These are phyloP conservation scores for Blastomyces silverae DNA, from an alignment of 2,329 filamentous ascomycete genomes.

Conservation along the genomic window DNA sequence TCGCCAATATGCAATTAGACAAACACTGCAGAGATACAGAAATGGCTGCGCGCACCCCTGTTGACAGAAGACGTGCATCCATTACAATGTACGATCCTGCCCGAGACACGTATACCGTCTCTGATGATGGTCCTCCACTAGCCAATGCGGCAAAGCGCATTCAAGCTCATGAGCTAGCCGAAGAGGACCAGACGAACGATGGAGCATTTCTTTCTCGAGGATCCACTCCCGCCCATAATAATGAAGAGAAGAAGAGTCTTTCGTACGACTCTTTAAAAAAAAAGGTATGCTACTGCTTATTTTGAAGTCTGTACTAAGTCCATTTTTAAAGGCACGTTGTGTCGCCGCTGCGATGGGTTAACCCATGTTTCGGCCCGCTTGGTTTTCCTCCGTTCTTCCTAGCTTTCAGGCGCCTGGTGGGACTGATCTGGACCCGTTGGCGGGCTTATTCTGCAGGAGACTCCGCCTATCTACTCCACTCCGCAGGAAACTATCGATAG, in stretches of 20 bases:
- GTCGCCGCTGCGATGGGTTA: background rate
- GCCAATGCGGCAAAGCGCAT: conserved; percentile 23
- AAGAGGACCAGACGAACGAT: conserved; percentile 11
- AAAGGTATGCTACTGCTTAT: conserved; percentile 5
- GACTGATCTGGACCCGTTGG: conserved; percentile 10
- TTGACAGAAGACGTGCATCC: conserved; percentile 19
- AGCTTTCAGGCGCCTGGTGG: conserved; percentile 6
- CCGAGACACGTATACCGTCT: conserved; percentile 29
- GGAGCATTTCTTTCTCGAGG: background rate
- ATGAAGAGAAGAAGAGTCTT: background rate
- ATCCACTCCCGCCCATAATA: background rate
- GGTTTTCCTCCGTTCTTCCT: conserved; percentile 2
- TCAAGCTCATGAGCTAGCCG: conserved; percentile 14
- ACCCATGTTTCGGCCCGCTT: conserved; percentile 1
- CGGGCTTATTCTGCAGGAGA: conserved; percentile 13
- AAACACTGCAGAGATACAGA: background rate
- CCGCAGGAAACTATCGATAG: conserved; percentile 8
- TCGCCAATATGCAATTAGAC: background rate
- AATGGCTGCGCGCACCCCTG: conserved; percentile 7
- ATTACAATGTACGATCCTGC: conserved; percentile 31
- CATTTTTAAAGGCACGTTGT: background rate
- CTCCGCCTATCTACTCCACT: conserved; percentile 17
- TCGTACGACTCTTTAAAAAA: background rate
- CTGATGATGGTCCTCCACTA: conserved; percentile 24
- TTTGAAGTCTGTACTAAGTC: background rate